These are phyloP conservation scores for Cicer judaicum DNA, from an alignment of 306 rosid genomes.

Conservation along the genomic window DNA sequence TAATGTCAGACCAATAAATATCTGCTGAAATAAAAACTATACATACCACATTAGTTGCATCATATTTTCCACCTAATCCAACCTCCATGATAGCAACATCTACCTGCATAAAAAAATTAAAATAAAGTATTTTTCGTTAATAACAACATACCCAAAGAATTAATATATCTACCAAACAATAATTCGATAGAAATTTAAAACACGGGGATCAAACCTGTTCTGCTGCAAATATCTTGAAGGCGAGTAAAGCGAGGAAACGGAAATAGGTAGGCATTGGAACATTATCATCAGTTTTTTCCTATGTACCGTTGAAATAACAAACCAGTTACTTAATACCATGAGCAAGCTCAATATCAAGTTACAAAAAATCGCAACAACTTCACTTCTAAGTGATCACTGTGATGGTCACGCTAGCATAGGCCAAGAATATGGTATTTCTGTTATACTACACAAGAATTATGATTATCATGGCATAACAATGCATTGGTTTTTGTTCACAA, in stretches of 20 bases:
- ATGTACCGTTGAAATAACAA: constrained; percentile 27
- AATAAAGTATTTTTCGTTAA: constrained; percentile 35
- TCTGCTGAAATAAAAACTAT: constrained; percentile 37
- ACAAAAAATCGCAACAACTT: neutral
- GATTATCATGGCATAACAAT: too few species aligned
- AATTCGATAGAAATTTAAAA: constrained; percentile 25
- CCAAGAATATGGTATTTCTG: neutral
- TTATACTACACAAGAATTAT: neutral
- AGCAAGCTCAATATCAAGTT: constrained; percentile 22
- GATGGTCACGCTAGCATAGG: neutral
- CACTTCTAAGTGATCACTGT: constrained; percentile 18
- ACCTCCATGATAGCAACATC: constrained; percentile 95
- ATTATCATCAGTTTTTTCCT: constrained; percentile 71
- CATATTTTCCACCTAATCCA: constrained; percentile 90
- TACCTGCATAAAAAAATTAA: constrained; percentile 60
- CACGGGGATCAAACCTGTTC: constrained; percentile 66
- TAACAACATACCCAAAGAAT: constrained; percentile 17
- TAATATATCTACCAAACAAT: constrained; percentile 8
- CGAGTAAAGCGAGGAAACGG: constrained; percentile 92
- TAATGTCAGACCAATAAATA: constrained; percentile 2
- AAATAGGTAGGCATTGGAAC: constrained; percentile 88
- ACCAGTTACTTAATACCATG: neutral
- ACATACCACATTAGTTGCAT: constrained; percentile 90
- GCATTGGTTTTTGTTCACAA: too few species aligned
- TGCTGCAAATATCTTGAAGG: constrained; percentile 86